Conservation (phyloP, 2,329 filamentous ascomycete genomes). For the Aspergillus nomiae region DNA sequence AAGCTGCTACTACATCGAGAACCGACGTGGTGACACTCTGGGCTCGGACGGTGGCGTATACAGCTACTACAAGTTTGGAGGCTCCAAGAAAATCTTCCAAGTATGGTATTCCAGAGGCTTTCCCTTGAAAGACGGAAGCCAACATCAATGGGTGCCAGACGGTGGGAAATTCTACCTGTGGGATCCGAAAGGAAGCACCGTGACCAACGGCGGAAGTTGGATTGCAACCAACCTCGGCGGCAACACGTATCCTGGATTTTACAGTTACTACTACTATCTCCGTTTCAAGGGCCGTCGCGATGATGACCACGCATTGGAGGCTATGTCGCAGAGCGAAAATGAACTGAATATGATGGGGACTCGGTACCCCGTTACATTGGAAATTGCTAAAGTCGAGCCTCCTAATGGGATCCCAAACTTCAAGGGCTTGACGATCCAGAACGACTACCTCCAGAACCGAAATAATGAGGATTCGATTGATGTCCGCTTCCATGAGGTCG, state of each 20-base stretch:
- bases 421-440: background rate
- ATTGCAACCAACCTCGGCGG: slow-evolving; percentile 3
- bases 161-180: slow-evolving; percentile 1
- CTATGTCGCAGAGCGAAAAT: background rate
- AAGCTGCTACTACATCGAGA: slow-evolving; percentile 3
- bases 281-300: background rate
- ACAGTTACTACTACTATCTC: slow-evolving; percentile 1
- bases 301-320: background rate
- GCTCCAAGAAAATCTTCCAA: background rate
- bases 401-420: background rate
- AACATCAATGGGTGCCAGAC: background rate
- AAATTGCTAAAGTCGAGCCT: background rate
- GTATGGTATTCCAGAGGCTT: background rate
- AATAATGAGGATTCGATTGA: background rate
- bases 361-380: background rate
- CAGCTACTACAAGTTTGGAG: slow-evolving; percentile 8
- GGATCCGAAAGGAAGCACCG: slow-evolving; percentile 1
- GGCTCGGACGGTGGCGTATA: slow-evolving; percentile 2
- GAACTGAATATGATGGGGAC: background rate
- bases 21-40: background rate
- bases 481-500: background rate
- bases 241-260: background rate
- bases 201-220: slow-evolving; percentile 5
- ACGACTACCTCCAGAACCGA: background rate
- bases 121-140: background rate